A percentile compares a stretch with the other conserved stretches of the same genome.
phyloP scores from a whole-genome alignment of 306 rosid genomes.

The Cercis canadensis region DNA sequence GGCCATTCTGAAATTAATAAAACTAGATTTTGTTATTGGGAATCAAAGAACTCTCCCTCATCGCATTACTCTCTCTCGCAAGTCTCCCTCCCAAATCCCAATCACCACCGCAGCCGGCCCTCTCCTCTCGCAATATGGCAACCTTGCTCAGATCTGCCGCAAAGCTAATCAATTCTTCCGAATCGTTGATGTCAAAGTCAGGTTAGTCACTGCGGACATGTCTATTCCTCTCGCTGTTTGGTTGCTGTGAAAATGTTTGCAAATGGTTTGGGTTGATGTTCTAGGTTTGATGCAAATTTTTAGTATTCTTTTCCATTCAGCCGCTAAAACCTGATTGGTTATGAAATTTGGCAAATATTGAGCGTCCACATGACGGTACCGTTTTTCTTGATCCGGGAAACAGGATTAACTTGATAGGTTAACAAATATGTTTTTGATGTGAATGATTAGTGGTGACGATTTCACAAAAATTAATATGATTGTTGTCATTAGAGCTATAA shows the following conservation, averaged over 20 bases:
- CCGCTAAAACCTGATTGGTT: neutral
- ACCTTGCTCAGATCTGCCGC: conserved; percentile 26
- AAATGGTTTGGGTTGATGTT: neutral
- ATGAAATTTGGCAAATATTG: neutral
- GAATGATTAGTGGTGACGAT: neutral
- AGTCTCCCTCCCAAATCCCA: too few relatives aligned
- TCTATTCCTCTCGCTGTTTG: neutral
- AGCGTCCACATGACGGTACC: neutral
- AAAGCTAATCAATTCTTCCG: conserved; percentile 14
- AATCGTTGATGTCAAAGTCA: conserved; percentile 6
- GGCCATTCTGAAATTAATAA: too few relatives aligned
- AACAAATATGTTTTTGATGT: too few relatives aligned
- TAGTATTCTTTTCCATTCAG: neutral
- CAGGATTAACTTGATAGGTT: neutral
- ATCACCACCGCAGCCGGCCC: too few relatives aligned
- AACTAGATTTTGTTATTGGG: too few relatives aligned
- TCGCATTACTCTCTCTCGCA: too few relatives aligned
- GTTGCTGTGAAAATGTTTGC: neutral
- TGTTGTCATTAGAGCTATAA: too few relatives aligned
- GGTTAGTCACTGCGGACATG: neutral
- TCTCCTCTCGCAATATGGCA: neutral
- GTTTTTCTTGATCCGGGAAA: neutral
- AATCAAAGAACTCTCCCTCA: too few relatives aligned
- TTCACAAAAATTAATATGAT: neutral
- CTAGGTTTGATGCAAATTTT: neutral